phyloP scores from a whole-genome alignment of 2,329 filamentous ascomycete genomes.

The Pyricularia pennisetigena region DNA sequence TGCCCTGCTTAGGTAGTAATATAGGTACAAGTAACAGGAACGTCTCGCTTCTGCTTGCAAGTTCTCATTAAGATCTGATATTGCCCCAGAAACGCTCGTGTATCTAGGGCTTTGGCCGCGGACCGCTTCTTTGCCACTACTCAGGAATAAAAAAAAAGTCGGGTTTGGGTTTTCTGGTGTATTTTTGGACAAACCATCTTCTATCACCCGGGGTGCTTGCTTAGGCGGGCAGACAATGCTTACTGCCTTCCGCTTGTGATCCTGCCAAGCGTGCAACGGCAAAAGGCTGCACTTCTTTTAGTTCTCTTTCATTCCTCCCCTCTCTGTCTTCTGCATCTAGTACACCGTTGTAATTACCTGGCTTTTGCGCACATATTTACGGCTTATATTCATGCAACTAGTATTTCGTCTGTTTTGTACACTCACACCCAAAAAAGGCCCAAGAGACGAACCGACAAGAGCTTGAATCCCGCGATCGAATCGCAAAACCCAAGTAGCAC shows the following conservation, averaged over 20 bases:
- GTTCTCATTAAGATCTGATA: neutral
- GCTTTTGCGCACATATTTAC: too few species aligned
- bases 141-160: neutral
- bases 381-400: too few species aligned
- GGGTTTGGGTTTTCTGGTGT: neutral
- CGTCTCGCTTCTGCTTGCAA: neutral
- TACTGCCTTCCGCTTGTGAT: neutral
- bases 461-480: neutral
- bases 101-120: neutral
- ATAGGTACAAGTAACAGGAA: neutral
- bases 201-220: neutral
- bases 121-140: neutral
- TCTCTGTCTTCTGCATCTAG: neutral
- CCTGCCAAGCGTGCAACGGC: neutral
- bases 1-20: neutral
- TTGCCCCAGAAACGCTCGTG: neutral
- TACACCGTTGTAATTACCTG: neutral
- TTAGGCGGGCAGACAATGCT: neutral
- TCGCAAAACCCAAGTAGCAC: neutral
- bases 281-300: neutral
- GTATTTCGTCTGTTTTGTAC: neutral
- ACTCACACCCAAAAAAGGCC: neutral
- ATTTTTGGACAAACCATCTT: neutral
- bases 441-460: neutral
- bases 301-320: neutral